Evolutionary conservation across 176 grass and related monocot species (phyloP), one percentile per base, ranked within the genome.

Genomic region (Calamus simplicifolius): DNA sequence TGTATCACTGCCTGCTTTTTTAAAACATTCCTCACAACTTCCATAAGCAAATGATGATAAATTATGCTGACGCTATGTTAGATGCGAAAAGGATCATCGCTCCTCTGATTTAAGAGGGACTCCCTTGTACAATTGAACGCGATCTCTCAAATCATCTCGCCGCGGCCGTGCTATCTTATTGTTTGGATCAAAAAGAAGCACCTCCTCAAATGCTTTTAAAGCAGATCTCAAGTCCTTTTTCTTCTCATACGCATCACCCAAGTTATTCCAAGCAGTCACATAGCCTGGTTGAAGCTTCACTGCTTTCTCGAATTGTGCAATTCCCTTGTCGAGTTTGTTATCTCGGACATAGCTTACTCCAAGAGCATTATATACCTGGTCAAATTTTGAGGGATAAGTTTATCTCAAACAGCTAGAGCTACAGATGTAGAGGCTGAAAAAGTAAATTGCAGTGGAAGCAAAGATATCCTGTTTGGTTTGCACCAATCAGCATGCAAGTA

Each of bases 261-360:
- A 75, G 52, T 97, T 97, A 75, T 97, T 97, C 87, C 92, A 97
- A 23, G 92, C 84, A 10, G 83, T 97, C 25, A 91, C 92, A 49
- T 97, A 97, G 16, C 87, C 92, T 0, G 92, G 92, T 19, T 97
- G 87, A 64, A 97, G 81, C 72, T 79, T 66, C 58, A 97, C 92
- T 0, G 92, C 92, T 71, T 84, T 90, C 56, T 95, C 82, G 13
- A 95, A 82, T 57, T 83, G 75, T 59, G 81, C 62, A 50, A 89
- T 89, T 54, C 85, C 85, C 73, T 84, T 89, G 51, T 89, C 85
- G 25, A 95, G 63, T 66, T 95, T 89, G 73, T 89, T 80, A 0
- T 89, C 84, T 19, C 84, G 73, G 63, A 88, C 80, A 71, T 88
- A 91, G 82, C 92, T 85, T 15, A 97, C 87, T 54, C 92, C 92